phyloP scores from a whole-genome alignment of 495 filamentous ascomycete species.

The Penicillium bialowiezense region DNA sequence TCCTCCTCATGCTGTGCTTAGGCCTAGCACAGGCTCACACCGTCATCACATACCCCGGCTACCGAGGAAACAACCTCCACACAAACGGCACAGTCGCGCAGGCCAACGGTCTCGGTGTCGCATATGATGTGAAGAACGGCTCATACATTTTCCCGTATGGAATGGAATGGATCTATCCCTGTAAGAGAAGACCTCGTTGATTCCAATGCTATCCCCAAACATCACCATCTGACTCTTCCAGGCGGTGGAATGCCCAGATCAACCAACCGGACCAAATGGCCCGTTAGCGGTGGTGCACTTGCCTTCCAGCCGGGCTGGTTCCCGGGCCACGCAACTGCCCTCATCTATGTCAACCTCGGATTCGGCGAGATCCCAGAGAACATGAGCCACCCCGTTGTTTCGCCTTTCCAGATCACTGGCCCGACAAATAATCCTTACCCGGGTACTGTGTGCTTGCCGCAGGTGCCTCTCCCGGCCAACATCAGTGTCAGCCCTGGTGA shows the following conservation, averaged over 20 bases:
- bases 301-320: constrained; percentile 95
- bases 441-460: constrained; percentile 84
- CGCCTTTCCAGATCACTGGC: constrained; percentile 82
- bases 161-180: constrained; percentile 99
- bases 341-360: constrained; percentile 93
- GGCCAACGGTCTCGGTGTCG: constrained; percentile 43
- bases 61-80: constrained; percentile 89
- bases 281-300: constrained; percentile 78
- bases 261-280: constrained; percentile 88
- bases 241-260: constrained; percentile 82
- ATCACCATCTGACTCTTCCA: constrained; percentile 31
- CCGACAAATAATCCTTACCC: constrained; percentile 78
- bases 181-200: constrained; percentile 65
- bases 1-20: constrained; percentile 48
- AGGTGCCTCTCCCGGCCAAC: constrained; percentile 80
- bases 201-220: not conserved
- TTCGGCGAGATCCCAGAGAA: constrained; percentile 80
- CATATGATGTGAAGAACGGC: constrained; percentile 37
- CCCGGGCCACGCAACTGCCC: constrained; percentile 78
- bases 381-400: constrained; percentile 81
- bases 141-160: constrained; percentile 70
- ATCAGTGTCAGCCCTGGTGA: constrained; percentile 72
- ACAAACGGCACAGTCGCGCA: constrained; percentile 61
- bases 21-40: constrained; percentile 71
- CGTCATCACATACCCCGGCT: constrained; percentile 88